Percentiles rank a stretch among this genome's conserved stretches.
Evolutionary conservation across 495 filamentous ascomycete genomes (phyloP).

Genomic region (Hypoxylon perforatum): DNA sequence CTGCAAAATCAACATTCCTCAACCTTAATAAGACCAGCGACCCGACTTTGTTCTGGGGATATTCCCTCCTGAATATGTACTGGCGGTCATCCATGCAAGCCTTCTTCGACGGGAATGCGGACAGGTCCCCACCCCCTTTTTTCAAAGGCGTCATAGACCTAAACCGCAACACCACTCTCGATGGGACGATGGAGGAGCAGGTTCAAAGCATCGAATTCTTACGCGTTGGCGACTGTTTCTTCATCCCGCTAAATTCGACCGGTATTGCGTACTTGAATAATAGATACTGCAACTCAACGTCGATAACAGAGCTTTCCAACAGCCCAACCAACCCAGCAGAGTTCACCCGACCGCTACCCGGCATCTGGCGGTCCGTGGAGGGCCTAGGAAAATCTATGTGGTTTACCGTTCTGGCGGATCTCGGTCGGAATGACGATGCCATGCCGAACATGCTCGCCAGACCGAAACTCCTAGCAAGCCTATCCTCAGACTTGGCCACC

Average conservation of each 20-base stretch:
- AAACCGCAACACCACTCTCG: neutral
- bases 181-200: slow-evolving; percentile 15
- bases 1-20: slow-evolving; percentile 12
- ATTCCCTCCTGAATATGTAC: slow-evolving; percentile 18
- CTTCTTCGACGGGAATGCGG: slow-evolving; percentile 17
- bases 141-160: slow-evolving; percentile 13
- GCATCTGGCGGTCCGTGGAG: slow-evolving; percentile 42
- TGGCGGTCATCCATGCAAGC: slow-evolving; percentile 25
- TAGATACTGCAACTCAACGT: slow-evolving; percentile 16
- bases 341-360: slow-evolving; percentile 19
- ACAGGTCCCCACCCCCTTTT: slow-evolving; percentile 3
- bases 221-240: slow-evolving; percentile 6
- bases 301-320: slow-evolving; percentile 14
- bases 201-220: slow-evolving; percentile 12
- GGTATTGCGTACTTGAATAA: slow-evolving; percentile 18
- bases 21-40: slow-evolving; percentile 8
- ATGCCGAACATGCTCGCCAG: slow-evolving; percentile 43
- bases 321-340: slow-evolving; percentile 6
- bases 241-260: slow-evolving; percentile 18
- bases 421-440: slow-evolving; percentile 36
- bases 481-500: slow-evolving; percentile 36
- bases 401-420: slow-evolving; percentile 45
- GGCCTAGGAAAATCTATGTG: slow-evolving; percentile 44
- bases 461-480: slow-evolving; percentile 29
- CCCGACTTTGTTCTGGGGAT: slow-evolving; percentile 19